phyloP scores from a whole-genome alignment of 106 monocot species.

The Iris macrosiphon region DNA sequence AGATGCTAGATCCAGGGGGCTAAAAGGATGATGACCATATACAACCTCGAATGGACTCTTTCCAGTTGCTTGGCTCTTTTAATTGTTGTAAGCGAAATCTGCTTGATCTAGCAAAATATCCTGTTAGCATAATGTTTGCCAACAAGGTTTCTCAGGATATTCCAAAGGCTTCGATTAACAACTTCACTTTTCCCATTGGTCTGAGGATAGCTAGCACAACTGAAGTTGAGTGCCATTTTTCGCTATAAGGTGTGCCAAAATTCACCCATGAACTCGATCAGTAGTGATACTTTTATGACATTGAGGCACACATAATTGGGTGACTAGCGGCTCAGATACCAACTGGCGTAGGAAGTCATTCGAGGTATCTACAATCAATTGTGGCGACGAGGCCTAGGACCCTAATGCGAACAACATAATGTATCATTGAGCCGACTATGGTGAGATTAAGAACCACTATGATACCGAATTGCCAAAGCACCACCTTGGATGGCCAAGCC shows the following conservation, averaged over 20 bases:
- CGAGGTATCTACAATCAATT: too few relatives aligned
- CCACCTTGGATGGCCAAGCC: too few relatives aligned
- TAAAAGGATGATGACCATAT: background rate
- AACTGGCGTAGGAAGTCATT: too few relatives aligned
- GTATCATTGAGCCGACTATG: too few relatives aligned
- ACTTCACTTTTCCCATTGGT: background rate
- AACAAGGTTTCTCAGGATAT: background rate
- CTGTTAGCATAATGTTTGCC: background rate
- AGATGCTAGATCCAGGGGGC: background rate
- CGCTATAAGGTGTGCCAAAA: constrained; percentile 3
- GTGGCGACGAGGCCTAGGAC: too few relatives aligned
- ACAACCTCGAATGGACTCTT: background rate
- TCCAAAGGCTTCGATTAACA: background rate
- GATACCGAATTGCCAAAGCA: too few relatives aligned
- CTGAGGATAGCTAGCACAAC: background rate
- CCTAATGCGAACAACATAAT: too few relatives aligned
- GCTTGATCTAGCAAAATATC: background rate
- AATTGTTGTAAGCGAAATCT: constrained; percentile 1
- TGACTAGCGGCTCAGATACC: too few relatives aligned
- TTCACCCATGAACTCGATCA: background rate
- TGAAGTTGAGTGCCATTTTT: background rate
- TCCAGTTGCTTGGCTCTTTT: background rate
- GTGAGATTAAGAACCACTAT: too few relatives aligned
- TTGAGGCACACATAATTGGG: too few relatives aligned
- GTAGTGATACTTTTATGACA: too few relatives aligned